These are phyloP conservation scores for Penicillium daleae DNA, from an alignment of 495 filamentous ascomycete genomes.

Conservation along the genomic window DNA sequence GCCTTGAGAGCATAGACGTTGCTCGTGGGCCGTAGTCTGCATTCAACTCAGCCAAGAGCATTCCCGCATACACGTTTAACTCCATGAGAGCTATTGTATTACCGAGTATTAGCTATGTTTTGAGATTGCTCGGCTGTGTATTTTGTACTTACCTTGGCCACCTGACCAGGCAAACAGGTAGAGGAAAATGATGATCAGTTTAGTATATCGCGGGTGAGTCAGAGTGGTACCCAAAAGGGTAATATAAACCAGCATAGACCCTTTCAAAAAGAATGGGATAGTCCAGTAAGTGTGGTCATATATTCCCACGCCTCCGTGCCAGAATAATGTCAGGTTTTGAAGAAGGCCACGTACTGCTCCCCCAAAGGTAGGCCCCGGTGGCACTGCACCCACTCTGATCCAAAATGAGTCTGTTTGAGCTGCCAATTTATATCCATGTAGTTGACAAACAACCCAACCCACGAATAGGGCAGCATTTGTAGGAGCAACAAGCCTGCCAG, in stretches of 20 bases:
- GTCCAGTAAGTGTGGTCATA: slow-evolving; percentile 23
- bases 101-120: not conserved
- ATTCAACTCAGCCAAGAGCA: slow-evolving; percentile 22
- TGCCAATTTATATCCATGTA: slow-evolving; percentile 16
- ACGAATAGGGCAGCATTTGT: slow-evolving; percentile 11
- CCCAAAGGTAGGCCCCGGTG: slow-evolving; percentile 16
- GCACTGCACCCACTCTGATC: slow-evolving; percentile 11
- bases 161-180: slow-evolving; percentile 19
- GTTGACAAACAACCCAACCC: slow-evolving; percentile 19
- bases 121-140: not conserved
- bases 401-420: slow-evolving; percentile 11
- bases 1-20: slow-evolving; percentile 12
- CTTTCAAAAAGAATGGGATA: slow-evolving; percentile 23
- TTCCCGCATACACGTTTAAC: slow-evolving; percentile 23
- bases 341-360: slow-evolving; percentile 7
- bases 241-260: slow-evolving; percentile 20
- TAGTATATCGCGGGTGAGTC: slow-evolving; percentile 10
- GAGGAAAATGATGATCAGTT: slow-evolving; percentile 18
- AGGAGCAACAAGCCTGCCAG: slow-evolving; percentile 14
- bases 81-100: slow-evolving; percentile 20
- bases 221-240: slow-evolving; percentile 18
- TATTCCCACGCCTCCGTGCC: slow-evolving; percentile 10
- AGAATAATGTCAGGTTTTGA: slow-evolving; percentile 17
- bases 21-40: slow-evolving; percentile 18
- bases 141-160: slow-evolving; percentile 9